phyloP scores from a whole-genome alignment of 805 yeast genomes.

The Zygotorulaspora sp. region DNA sequence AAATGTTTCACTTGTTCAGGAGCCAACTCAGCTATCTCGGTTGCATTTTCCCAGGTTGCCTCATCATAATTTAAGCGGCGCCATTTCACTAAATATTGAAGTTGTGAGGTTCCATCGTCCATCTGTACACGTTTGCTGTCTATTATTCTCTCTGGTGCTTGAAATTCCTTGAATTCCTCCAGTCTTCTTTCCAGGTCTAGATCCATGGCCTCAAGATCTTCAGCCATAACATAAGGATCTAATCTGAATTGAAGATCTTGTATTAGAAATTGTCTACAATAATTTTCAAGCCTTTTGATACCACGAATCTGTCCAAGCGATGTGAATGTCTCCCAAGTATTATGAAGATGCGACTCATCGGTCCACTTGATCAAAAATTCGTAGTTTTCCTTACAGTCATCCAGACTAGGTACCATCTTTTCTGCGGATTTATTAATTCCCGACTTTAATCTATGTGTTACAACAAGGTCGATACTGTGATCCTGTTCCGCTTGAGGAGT shows the following conservation, averaged over 20 bases:
- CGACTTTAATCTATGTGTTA: conserved; percentile 27
- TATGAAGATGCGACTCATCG: conserved; percentile 83
- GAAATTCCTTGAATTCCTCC: conserved; percentile 80
- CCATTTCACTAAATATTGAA: conserved; percentile 91
- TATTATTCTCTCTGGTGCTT: conserved; percentile 83
- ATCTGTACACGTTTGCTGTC: conserved; percentile 67
- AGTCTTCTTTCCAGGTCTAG: conserved; percentile 79
- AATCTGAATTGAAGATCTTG: conserved; percentile 69
- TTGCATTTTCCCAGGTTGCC: conserved; percentile 95
- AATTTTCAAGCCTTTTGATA: conserved; percentile 81
- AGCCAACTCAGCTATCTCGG: conserved; percentile 74
- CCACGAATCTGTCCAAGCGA: conserved; percentile 57
- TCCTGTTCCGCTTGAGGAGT: conserved; percentile 36
- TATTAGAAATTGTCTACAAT: conserved; percentile 71
- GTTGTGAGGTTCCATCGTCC: conserved; percentile 53
- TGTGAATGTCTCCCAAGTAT: conserved; percentile 82
- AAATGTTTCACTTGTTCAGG: conserved; percentile 80
- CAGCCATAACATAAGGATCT: conserved; percentile 81
- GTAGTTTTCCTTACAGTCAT: conserved; percentile 55
- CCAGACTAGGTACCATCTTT: conserved; percentile 38
- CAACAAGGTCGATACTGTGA: conserved; percentile 29
- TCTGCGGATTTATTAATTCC: conserved; percentile 23
- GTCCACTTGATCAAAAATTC: conserved; percentile 79
- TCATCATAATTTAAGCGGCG: conserved; percentile 88
- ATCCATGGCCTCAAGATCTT: conserved; percentile 91